Evolutionary conservation across 345 rosid genomes (phyloP).

Genomic region (Bruguiera parviflora): DNA sequence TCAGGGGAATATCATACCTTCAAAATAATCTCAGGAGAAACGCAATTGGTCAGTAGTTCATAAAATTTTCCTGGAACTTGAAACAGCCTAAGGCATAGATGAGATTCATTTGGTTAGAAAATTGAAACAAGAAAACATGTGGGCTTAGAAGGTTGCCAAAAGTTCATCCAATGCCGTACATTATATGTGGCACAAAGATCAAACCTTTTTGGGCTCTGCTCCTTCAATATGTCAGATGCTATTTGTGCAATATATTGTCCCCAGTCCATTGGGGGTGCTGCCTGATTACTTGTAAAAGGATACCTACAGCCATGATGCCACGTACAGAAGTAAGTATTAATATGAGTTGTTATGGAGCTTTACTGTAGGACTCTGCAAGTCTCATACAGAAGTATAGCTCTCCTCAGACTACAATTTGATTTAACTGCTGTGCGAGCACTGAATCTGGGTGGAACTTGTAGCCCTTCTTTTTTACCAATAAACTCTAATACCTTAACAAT

Average conservation of each 20-base stretch:
- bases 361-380: slow-evolving; percentile 88
- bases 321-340: slow-evolving; percentile 1
- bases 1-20: slow-evolving; percentile 45
- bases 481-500: slow-evolving; percentile 74
- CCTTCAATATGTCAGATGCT: slow-evolving; percentile 84
- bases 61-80: slow-evolving; percentile 83
- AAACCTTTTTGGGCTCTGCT: slow-evolving; percentile 90
- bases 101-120: slow-evolving; percentile 15
- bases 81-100: slow-evolving; percentile 54
- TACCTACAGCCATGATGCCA: slow-evolving; percentile 39
- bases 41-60: slow-evolving; percentile 75
- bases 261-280: slow-evolving; percentile 91
- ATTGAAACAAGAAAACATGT: neutral
- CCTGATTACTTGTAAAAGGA: slow-evolving; percentile 68
- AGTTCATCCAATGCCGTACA: neutral
- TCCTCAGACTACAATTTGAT: slow-evolving; percentile 77
- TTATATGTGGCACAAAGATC: neutral
- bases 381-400: slow-evolving; percentile 81
- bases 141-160: neutral
- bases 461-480: slow-evolving; percentile 78
- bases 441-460: slow-evolving; percentile 78
- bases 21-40: slow-evolving; percentile 77
- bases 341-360: slow-evolving; percentile 15
- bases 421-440: slow-evolving; percentile 77
- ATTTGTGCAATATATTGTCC: slow-evolving; percentile 85